Evolutionary conservation across 140 eudicot species (phyloP).

Genomic region (Bidens hawaiensis): DNA sequence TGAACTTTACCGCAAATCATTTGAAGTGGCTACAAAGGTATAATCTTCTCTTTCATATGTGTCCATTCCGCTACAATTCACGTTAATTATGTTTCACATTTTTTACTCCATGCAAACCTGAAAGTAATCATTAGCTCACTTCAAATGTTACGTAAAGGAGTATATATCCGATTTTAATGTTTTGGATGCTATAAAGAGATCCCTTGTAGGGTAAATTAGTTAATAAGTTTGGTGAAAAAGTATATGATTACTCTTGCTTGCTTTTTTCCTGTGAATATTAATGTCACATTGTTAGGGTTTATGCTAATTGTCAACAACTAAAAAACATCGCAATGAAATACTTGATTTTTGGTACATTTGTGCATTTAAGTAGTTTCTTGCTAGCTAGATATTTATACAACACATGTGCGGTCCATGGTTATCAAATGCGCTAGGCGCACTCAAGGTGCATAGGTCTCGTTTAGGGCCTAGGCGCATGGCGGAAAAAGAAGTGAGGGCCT

Average conservation of each 20-base stretch:
- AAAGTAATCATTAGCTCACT: background rate
- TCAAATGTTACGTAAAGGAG: background rate
- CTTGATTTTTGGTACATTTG: background rate
- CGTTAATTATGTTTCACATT: background rate
- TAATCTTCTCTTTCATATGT: slow-evolving; percentile 4
- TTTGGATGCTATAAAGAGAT: background rate
- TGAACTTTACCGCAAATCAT: background rate
- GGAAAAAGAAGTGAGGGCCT: no score
- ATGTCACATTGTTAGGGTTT: background rate
- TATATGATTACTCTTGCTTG: background rate
- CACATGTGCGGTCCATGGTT: no score
- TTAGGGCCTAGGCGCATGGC: no score
- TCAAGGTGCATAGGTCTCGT: no score
- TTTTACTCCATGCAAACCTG: background rate
- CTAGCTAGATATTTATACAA: background rate
- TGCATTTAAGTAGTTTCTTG: background rate
- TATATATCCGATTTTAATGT: background rate
- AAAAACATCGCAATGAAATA: background rate
- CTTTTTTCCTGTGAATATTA: background rate
- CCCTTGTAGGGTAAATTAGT: background rate
- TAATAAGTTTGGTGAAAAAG: background rate
- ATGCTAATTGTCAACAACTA: background rate
- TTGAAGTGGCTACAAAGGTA: slow-evolving; percentile 7
- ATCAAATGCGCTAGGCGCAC: no score
- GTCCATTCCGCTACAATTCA: background rate